Evolutionary conservation across 2,329 filamentous ascomycete species (phyloP), one percentile per base, ranked within the genome.

Genomic region (Arachnomyces sp.): DNA sequence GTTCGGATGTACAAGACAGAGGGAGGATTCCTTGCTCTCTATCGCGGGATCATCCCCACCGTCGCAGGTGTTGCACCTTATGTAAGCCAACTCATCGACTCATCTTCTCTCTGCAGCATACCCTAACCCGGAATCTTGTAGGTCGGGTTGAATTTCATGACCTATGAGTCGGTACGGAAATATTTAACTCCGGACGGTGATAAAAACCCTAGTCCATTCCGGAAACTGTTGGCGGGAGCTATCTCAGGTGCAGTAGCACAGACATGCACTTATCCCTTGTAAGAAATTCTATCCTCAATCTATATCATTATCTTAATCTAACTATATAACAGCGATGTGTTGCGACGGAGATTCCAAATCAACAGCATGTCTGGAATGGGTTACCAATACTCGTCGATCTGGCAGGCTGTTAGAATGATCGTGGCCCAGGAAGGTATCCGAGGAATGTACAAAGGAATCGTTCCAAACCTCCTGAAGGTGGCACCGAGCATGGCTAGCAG

Each of bases 301-400:
- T 4, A 5, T 45, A 13, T 36, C 38, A 52, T 35, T 13, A 7
- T 3, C 36, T 36, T 20, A 40, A 35, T 38, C 40, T 42, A 28
- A 43, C 37, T 12, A 7, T 31, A 28, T 20, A 35, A 20, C 45
- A 92, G 86, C 59, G 89, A 94, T 59, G 90, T 98, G 2, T 73
- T 98, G 40, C 84, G 92, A 25, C 81, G 92, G 44, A 79, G 92
- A 37, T 98, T 98, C 62, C 92, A 98, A 60, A 92, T 98, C 68
- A 98, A 98, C 66, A 95, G 92, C 39, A 98, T 98, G 92, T 87
- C 84, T 35, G 92, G 92, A 38, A 90, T 98, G 81, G 92, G 92
- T 37, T 96, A 95, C 65, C 79, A 90, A 60, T 98, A 98, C 69
- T 88, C 84, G 55, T 83, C 81, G 5, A 82, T 98, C 32, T 73